Conservation (phyloP, 352 stramenopile species). For the Pythium apleroticum region DNA sequence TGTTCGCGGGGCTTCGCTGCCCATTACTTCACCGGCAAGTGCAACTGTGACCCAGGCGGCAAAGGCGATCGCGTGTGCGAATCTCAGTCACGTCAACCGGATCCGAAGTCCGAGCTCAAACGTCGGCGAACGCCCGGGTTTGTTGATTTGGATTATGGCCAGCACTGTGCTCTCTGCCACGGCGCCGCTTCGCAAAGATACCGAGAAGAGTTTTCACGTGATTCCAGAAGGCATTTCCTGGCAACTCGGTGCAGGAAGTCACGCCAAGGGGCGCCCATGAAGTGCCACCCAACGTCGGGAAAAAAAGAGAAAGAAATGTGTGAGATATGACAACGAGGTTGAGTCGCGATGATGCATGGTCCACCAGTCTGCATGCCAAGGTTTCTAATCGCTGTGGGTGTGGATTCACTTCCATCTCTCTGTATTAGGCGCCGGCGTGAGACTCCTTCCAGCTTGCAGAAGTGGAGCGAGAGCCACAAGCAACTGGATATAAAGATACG, state of each 20-base stretch:
- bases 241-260: background rate
- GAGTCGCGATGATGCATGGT: too few species aligned
- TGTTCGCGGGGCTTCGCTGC: background rate
- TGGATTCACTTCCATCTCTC: background rate
- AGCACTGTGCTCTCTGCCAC: background rate
- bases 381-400: background rate
- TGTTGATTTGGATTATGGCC: background rate
- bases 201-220: background rate
- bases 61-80: background rate
- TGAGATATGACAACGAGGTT: too few species aligned
- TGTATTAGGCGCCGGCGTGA: too few species aligned
- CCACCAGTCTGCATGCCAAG: too few species aligned
- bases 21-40: background rate
- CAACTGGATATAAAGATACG: background rate
- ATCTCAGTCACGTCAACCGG: background rate
- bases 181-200: background rate
- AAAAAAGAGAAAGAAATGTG: background rate
- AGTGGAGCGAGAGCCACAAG: background rate
- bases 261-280: background rate
- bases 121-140: background rate
- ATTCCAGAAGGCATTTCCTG: background rate
- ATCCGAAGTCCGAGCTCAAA: too few species aligned
- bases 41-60: background rate
- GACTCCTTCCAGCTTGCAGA: too few species aligned
- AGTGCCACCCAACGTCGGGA: background rate